phyloP scores from a whole-genome alignment of 371 early-diverging fungal species.

The Mortierella sp. region DNA sequence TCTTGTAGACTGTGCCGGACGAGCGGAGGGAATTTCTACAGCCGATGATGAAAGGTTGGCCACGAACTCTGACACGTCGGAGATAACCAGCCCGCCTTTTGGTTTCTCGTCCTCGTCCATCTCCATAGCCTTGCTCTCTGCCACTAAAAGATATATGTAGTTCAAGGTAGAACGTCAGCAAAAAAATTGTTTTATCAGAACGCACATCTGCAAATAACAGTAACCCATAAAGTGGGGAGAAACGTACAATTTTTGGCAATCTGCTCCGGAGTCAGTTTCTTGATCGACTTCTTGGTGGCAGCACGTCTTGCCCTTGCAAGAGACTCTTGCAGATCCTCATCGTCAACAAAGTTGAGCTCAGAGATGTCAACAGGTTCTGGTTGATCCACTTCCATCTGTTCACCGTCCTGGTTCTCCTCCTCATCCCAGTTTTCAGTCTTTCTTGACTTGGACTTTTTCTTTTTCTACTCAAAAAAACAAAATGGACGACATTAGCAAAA shows the following conservation, averaged over 20 bases:
- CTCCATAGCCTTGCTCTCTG: slow-evolving; percentile 56
- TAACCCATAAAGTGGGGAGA: slow-evolving; percentile 1
- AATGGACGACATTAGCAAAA: neutral
- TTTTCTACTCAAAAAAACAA: slow-evolving; percentile 49
- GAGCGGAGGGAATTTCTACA: slow-evolving; percentile 32
- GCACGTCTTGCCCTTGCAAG: slow-evolving; percentile 79
- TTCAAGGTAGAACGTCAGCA: neutral
- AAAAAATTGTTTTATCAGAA: slow-evolving; percentile 3
- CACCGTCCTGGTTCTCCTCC: slow-evolving; percentile 55
- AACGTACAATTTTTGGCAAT: slow-evolving; percentile 59
- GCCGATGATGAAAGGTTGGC: slow-evolving; percentile 65
- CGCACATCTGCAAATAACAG: neutral
- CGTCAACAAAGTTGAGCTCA: slow-evolving; percentile 89
- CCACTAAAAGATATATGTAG: slow-evolving; percentile 39
- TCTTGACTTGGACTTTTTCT: slow-evolving; percentile 66
- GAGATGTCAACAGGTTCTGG: slow-evolving; percentile 55
- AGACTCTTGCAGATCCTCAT: slow-evolving; percentile 91
- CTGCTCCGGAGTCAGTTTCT: slow-evolving; percentile 68
- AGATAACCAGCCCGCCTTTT: slow-evolving; percentile 52
- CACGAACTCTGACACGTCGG: slow-evolving; percentile 76
- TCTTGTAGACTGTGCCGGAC: slow-evolving; percentile 17
- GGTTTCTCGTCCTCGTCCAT: slow-evolving; percentile 18
- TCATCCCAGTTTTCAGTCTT: slow-evolving; percentile 56
- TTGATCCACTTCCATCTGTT: slow-evolving; percentile 49
- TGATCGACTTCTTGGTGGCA: slow-evolving; percentile 65